These are phyloP conservation scores for Metrosideros polymorpha DNA, from an alignment of 441 rosid species.

Conservation along the genomic window DNA sequence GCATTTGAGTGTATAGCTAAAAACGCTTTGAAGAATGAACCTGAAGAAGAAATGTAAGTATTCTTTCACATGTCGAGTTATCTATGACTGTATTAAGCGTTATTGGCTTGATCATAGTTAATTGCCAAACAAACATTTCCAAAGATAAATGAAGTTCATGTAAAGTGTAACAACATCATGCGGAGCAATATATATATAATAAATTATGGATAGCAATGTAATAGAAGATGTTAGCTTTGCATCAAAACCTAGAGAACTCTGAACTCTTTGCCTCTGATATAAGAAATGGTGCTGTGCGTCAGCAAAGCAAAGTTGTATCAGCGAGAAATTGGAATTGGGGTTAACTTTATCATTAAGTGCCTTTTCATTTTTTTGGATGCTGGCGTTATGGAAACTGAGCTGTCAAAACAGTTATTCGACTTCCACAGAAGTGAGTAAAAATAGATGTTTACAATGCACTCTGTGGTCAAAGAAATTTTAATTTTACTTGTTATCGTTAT, in stretches of 20 bases:
- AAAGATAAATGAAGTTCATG: background rate
- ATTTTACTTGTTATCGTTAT: background rate
- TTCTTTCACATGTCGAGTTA: background rate
- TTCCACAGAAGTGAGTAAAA: background rate
- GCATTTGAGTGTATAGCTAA: conserved; percentile 66
- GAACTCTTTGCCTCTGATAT: background rate
- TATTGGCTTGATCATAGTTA: background rate
- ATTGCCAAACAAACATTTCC: background rate
- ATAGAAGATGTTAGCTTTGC: background rate
- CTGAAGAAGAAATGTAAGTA: conserved; percentile 72
- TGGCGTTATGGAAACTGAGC: background rate
- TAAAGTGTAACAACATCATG: background rate
- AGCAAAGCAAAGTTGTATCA: background rate
- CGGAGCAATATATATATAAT: background rate
- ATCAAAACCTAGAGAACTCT: background rate
- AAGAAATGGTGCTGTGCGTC: background rate
- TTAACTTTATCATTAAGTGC: background rate
- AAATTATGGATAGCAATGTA: background rate
- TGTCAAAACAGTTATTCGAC: background rate
- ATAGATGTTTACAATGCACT: background rate
- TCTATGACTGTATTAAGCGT: background rate
- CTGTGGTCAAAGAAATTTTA: background rate
- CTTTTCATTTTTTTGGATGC: background rate
- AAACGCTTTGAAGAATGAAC: conserved; percentile 72
- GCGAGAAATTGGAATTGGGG: background rate